A percentile compares a stretch with the other conserved stretches of the same genome.
Evolutionary conservation across 208 protist species (phyloP).

Genomic region (Crithidia bombi): DNA sequence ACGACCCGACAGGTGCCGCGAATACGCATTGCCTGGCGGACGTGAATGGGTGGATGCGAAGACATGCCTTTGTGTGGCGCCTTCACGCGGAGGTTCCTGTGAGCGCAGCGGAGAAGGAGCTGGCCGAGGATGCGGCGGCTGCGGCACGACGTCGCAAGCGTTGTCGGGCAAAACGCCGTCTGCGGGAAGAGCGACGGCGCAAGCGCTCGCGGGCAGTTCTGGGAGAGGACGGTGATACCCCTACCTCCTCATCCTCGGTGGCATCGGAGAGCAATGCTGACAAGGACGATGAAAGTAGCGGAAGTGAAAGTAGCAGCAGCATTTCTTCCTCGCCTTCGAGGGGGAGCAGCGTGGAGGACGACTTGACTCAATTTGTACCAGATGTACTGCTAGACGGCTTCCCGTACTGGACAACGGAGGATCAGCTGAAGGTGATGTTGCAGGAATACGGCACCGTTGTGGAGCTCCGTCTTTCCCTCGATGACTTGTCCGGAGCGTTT

Average conservation of each 20-base stretch:
- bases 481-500: constrained; percentile 81
- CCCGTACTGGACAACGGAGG: constrained; percentile 81
- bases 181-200: constrained; percentile 5
- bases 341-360: constrained; percentile 29
- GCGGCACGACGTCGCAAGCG: constrained; percentile 26
- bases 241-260: background rate
- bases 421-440: constrained; percentile 73
- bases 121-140: background rate
- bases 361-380: constrained; percentile 58
- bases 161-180: background rate
- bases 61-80: constrained; percentile 34
- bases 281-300: background rate
- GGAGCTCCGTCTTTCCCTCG: constrained; percentile 63
- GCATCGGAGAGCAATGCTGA: background rate
- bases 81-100: constrained; percentile 11
- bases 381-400: constrained; percentile 83
- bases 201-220: constrained; percentile 22
- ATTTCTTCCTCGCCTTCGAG: no score
- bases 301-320: constrained; percentile 13
- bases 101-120: background rate
- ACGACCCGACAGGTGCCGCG: constrained; percentile 32
- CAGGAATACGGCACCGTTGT: constrained; percentile 67
- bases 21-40: constrained; percentile 72
- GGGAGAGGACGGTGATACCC: background rate
- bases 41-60: constrained; percentile 50